Percentiles rank a stretch among this genome's conserved stretches.
These are phyloP conservation scores for Escallonia herrerae DNA, from an alignment of 129 eudicot genomes.

Conservation along the genomic window DNA sequence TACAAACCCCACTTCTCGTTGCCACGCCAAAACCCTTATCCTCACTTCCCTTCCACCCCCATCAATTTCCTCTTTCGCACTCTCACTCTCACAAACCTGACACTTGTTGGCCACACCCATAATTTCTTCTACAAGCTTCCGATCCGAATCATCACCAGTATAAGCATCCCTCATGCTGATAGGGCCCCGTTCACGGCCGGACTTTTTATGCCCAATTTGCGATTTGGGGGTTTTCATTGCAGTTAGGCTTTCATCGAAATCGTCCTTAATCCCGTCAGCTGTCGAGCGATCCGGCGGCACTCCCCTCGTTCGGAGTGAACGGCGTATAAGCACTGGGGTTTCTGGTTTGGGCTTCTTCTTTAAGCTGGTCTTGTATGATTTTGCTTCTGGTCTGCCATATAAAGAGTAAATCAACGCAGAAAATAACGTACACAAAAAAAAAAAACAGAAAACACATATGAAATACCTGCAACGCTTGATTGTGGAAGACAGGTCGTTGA, in stretches of 20 bases:
- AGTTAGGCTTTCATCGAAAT: conserved; percentile 8
- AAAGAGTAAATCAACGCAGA: background rate
- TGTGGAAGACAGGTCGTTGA: conserved; percentile 41
- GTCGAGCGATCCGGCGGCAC: conserved; percentile 51
- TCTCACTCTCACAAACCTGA: background rate
- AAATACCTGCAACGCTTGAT: conserved; percentile 44
- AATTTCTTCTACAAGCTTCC: conserved; percentile 28
- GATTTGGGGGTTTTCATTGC: conserved; percentile 1
- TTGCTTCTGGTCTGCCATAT: conserved; percentile 34
- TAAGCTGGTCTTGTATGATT: conserved; percentile 40
- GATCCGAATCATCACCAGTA: conserved; percentile 24
- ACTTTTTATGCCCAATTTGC: background rate
- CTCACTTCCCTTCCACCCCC: background rate
- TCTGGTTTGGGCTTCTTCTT: conserved; percentile 51
- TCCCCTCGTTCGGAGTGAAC: conserved; percentile 73
- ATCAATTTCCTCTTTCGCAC: conserved; percentile 1
- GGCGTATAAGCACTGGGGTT: conserved; percentile 52
- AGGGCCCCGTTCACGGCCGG: conserved; percentile 24
- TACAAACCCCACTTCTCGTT: background rate
- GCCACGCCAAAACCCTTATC: conserved; percentile 11
- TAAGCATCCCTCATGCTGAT: conserved; percentile 51
- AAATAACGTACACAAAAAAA: background rate
- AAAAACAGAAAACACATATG: background rate
- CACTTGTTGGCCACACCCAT: conserved; percentile 10
- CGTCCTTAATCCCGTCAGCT: conserved; percentile 31